Evolutionary conservation across 257 asterid species (phyloP), one percentile per base, ranked within the genome.

Genomic region (Nicotiana knightiana): DNA sequence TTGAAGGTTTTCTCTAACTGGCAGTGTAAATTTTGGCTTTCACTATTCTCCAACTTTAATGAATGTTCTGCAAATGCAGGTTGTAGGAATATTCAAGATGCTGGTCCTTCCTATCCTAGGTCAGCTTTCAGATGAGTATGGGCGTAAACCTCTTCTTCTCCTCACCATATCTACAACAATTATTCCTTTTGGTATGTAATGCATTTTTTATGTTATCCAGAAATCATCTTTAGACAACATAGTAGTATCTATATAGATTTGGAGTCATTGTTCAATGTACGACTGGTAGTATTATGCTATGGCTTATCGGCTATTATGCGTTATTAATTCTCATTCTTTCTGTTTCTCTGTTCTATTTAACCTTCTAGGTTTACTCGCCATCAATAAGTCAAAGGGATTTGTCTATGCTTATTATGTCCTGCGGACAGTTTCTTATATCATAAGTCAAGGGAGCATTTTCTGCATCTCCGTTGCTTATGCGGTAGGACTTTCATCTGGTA

Each of bases 391-490:
- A n/a, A 87, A 84, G 88, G 94, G 89, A 82, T 84, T 93, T 32
- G 97, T 95, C n/a, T 95, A 93, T 77, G 94, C 97, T 77, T 95
- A 90, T 84, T 93, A 92, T 76, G 85, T 83, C 76, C 82, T 94
- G 81, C 93, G 97, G 61, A 93, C 96, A 15, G 24, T 95, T 79
- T 93, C 97, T 67, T 82, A 83, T 43, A 91, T 93, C 87, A 84
- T 95, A 82, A 93, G 97, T 91, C 97, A 95, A 86, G 99, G 99
- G 87, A 95, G 93, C 92, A 91, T 95, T 86, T 93, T 93, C 92
- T 90, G 94, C 87, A 91, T 95, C 85, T 80, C 99, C 59, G 93
- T 93, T 85, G 97, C 98, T 84, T 95, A 95, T 84, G 93, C 92
- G 76, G 99, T 95, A 91, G 92, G 91, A 54, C 4, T 35, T 87